Base-by-base conservation (phyloP, 345 rosid genomes). In the Reutealis trisperma region DNA sequence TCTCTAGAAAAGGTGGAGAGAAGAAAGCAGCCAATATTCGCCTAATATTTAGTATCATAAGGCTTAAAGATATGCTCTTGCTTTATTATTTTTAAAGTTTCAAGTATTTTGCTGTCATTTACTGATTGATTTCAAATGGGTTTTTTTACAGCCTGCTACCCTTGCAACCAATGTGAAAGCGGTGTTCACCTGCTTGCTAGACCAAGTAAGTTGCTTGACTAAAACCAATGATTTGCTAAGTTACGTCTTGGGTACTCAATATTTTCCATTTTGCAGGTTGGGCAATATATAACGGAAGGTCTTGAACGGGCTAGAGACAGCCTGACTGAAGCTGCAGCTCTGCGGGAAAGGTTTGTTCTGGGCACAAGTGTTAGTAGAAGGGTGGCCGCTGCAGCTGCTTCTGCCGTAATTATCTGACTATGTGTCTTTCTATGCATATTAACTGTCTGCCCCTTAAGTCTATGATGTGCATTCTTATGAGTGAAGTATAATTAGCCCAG, bases 381-480 rank as follows among this genome's bases (percentile, higher is more conserved):
- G 85, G 99, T 93, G 81, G 97, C 98, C 77, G 98, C 98, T 76
- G 99, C 99, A 45, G 99, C 99, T 90, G 96, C 97, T 61, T 81
- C 84, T 67, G 84, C 84, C 62, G 77, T 77, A 77, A 73, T 68
- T 68, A n/a, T 54, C 66, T 73, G 27, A 73, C 60, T 67, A 24
- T 72, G 32, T 74, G 47, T 49, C 58, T 55, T 59, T 34, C 34
- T 69, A 63, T 54, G 74, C 55, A 6, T 63, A 16, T 75, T 52
- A 18, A 9, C 21, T 45, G 3, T 55, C 32, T 49, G 22, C 25
- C 9, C 6, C 60, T 24, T n/a, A 27, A 21, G 63, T 41, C 27
- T 70, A 54, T 62, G 14, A 14, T 37, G 57, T 10, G 52, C 52
- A 9, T 75, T 51, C 7, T 8, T 34, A 7, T 22, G 8, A 4